Evolutionary conservation across 768 basidiomycete species (phyloP), one percentile per base, ranked within the genome.

Genomic region (Kwoniella pini): DNA sequence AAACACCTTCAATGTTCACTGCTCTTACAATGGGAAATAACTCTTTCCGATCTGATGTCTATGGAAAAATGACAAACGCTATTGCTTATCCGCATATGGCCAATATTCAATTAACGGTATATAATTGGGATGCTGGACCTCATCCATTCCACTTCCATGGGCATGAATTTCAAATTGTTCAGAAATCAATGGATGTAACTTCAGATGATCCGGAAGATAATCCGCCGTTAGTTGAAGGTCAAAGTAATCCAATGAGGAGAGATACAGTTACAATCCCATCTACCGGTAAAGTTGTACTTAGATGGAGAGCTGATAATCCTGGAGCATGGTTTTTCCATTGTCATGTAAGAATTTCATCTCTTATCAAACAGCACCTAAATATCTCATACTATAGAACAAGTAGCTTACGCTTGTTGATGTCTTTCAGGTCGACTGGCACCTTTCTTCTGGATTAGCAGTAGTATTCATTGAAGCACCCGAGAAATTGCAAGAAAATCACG

Each of bases 291-390:
- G 88, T 84, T 12, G 89, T 88, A 0, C 79, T 99, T 48, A 85
- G 91, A 19, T 78, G 94, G 70, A 80, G 87, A 54, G 90, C 91
- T 0, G 90, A 98, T 77, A 98, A 98, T 79, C 95, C 95, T 0
- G 95, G 95, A 12, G 86, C 84, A 7, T 94, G 91, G 73, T 65
- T 79, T 61, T 75, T 78, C 67, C 77, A 76, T 58, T 76, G 77
- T 90, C 76, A 91, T 86, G 87, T 81, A 44, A 30, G 49, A 69
- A 2, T 15, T 21, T 3, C 40, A 5, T 26, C 28, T 22, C 2
- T 26, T 21, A 22, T 21, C 17, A 24, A 4, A n/a, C n/a, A n/a
- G n/a, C n/a, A n/a, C n/a, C n/a, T n/a, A n/a, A n/a, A n/a, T n/a
- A n/a, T n/a, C n/a, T n/a, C n/a, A n/a, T n/a, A n/a, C n/a, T n/a